Evolutionary conservation across 1,284 basidiomycete genomes (phyloP).

Genomic region (Fomitiporia mediterranea): DNA sequence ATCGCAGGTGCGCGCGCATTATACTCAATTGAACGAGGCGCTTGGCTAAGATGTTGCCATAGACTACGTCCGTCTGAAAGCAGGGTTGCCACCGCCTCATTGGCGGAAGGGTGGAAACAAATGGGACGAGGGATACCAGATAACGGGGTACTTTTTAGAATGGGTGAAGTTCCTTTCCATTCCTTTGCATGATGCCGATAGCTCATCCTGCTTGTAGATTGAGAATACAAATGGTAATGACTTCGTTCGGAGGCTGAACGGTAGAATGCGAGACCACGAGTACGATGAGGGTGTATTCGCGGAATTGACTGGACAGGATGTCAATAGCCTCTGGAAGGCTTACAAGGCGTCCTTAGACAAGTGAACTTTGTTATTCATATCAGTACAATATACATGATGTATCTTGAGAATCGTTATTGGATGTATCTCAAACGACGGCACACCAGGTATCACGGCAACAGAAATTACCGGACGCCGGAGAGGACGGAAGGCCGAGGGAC

Average conservation of each 20-base stretch:
- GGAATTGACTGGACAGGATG: conserved; percentile 45
- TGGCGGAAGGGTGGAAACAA: conserved; percentile 47
- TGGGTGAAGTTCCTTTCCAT: conserved; percentile 40
- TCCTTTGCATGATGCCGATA: background rate
- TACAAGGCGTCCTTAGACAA: conserved; percentile 21
- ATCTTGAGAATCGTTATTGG: too few species aligned
- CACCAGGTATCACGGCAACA: background rate
- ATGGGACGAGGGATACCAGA: conserved; percentile 72
- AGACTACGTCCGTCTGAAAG: conserved; percentile 68
- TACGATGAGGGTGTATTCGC: conserved; percentile 50
- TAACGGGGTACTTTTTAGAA: conserved; percentile 66
- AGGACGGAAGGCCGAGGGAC: background rate
- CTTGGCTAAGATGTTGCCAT: conserved; percentile 1
- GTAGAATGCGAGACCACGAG: conserved; percentile 40
- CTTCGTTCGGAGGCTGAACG: conserved; percentile 53
- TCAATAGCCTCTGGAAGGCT: conserved; percentile 49
- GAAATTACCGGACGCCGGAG: background rate
- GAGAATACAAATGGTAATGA: conserved; percentile 50
- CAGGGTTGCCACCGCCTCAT: conserved; percentile 56
- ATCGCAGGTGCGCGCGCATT: conserved; percentile 51
- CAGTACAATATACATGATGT: too few species aligned
- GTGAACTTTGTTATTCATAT: too few species aligned
- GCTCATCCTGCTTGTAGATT: background rate
- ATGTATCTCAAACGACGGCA: background rate
- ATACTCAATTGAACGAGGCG: background rate